Percentiles rank a stretch among this genome's conserved stretches.
Evolutionary conservation across 345 rosid species (phyloP).

Genomic region (Crucihimalaya himalaica): DNA sequence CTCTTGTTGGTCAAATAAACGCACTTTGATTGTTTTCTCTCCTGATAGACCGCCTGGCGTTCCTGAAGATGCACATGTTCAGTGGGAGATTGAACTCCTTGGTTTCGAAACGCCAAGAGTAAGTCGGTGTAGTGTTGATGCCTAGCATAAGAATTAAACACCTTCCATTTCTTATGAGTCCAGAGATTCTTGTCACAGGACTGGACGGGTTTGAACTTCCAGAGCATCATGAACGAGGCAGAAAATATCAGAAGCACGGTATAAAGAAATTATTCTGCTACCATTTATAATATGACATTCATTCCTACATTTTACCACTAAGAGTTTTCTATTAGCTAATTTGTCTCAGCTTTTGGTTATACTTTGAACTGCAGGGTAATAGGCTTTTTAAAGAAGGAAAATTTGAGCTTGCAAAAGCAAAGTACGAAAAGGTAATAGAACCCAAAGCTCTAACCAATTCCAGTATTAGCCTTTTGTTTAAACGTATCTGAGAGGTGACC

Average conservation of each 20-base stretch:
- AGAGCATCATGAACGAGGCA: conserved; percentile 90
- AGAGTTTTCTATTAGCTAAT: conserved; percentile 17
- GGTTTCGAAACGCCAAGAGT: conserved; percentile 94
- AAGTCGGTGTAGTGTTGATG: conserved; percentile 31
- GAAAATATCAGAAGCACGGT: conserved; percentile 85
- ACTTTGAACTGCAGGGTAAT: conserved; percentile 70
- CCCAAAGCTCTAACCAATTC: neutral
- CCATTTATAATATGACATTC: neutral
- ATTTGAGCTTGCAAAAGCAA: conserved; percentile 89
- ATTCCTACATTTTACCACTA: neutral
- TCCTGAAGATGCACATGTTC: conserved; percentile 86
- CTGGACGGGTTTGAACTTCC: conserved; percentile 94
- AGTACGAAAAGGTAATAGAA: conserved; percentile 87
- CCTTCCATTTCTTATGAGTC: conserved; percentile 9
- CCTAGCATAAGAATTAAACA: neutral
- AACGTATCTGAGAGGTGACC: conserved; percentile 12
- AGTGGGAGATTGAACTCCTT: conserved; percentile 97
- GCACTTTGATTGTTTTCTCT: conserved; percentile 4
- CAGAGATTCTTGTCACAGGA: conserved; percentile 56
- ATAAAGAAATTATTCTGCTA: conserved; percentile 28
- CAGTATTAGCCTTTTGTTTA: conserved; percentile 21
- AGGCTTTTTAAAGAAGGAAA: conserved; percentile 95
- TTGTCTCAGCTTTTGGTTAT: conserved; percentile 15
- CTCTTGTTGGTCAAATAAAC: neutral
- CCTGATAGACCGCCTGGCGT: conserved; percentile 70